Evolutionary conservation across 495 filamentous ascomycete genomes (phyloP).

Genomic region (Neurospora pannonica): DNA sequence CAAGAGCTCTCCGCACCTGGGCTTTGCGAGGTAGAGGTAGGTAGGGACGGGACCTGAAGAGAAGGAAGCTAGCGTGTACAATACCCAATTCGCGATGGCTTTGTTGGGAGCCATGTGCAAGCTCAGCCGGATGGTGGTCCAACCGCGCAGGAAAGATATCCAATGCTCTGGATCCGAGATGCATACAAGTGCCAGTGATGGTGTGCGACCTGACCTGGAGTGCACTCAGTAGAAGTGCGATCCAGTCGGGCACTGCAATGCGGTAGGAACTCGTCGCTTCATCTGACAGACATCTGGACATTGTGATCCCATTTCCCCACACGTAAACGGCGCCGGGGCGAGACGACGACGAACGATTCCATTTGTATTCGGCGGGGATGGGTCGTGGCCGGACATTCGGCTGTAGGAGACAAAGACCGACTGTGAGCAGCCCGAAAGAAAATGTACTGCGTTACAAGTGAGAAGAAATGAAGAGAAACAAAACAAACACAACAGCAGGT

Average conservation of each 20-base stretch:
- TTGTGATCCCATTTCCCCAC: neutral
- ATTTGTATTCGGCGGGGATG: neutral
- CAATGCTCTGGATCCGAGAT: neutral
- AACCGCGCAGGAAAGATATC: neutral
- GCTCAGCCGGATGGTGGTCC: neutral
- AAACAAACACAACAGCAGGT: neutral
- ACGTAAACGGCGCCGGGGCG: neutral
- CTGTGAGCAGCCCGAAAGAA: neutral
- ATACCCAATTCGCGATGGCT: neutral
- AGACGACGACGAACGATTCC: neutral
- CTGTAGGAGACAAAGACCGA: neutral
- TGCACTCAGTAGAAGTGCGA: neutral
- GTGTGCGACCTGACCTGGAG: neutral
- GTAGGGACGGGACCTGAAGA: neutral
- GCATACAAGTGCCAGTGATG: neutral
- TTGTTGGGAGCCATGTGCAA: neutral
- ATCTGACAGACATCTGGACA: neutral
- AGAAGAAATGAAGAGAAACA: neutral
- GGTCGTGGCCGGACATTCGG: neutral
- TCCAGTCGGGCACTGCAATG: neutral
- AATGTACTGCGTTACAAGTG: neutral
- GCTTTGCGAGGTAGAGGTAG: neutral
- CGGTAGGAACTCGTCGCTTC: neutral
- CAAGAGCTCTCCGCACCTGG: neutral
- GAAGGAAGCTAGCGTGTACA: neutral